These are phyloP conservation scores for Capsicum baccatum DNA, from an alignment of 257 asterid species.

Conservation along the genomic window DNA sequence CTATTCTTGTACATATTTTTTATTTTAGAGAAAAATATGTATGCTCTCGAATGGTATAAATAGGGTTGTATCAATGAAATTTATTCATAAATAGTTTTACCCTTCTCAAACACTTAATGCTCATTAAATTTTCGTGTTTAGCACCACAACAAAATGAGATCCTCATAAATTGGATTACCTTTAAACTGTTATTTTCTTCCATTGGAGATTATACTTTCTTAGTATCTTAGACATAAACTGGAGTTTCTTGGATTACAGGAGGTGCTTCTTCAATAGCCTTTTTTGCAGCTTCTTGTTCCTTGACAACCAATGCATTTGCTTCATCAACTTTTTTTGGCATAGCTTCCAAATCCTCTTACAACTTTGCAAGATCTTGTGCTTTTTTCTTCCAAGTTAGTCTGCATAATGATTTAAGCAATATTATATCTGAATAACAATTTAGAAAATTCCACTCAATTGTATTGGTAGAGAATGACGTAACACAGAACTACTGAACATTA, in stretches of 20 bases:
- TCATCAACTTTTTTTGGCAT: conserved; percentile 84
- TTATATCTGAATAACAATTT: not conserved
- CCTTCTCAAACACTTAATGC: not conserved
- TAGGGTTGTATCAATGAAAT: not conserved
- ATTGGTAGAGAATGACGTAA: not conserved
- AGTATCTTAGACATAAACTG: conserved; percentile 86
- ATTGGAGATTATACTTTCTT: conserved; percentile 71
- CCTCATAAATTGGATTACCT: conserved; percentile 53
- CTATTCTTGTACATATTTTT: not conserved
- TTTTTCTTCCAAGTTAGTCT: conserved; percentile 96
- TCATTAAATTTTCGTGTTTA: not conserved
- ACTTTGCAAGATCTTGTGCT: conserved; percentile 72
- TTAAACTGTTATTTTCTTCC: conserved; percentile 67
- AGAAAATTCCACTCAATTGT: not conserved
- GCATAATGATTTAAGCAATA: conserved; percentile 37
- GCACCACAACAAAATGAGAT: not conserved
- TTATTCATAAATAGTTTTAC: not conserved
- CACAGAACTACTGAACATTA: conserved; percentile 13
- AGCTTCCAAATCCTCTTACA: conserved; percentile 67
- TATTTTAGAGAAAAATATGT: not conserved
- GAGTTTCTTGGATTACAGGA: conserved; percentile 87
- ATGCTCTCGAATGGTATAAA: not conserved
- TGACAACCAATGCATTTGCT: conserved; percentile 62
- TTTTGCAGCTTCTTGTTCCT: conserved; percentile 87
- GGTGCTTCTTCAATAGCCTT: conserved; percentile 95